Conservation (phyloP, 768 basidiomycete species). For the Leccinum arenicola region DNA sequence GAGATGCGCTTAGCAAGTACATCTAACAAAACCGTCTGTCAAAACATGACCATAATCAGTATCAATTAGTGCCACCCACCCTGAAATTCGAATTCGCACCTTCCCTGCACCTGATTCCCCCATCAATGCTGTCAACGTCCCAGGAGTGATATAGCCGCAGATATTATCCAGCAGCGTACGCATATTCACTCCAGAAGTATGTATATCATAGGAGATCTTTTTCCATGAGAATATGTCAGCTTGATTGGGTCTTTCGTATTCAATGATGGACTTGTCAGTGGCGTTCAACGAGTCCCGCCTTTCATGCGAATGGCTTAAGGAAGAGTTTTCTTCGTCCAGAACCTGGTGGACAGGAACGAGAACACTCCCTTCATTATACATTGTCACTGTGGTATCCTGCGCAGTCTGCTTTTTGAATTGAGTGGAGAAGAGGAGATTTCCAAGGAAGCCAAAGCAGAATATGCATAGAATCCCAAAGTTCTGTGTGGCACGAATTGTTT, state of each 20-base stretch:
- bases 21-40: constrained; percentile 56
- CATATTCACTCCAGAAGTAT: constrained; percentile 34
- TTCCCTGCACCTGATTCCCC: constrained; percentile 38
- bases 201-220: constrained; percentile 63
- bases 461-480: constrained; percentile 36
- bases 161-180: constrained; percentile 44
- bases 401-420: constrained; percentile 31
- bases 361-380: constrained; percentile 18
- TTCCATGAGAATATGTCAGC: constrained; percentile 77
- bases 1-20: constrained; percentile 51
- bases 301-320: background rate
- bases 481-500: constrained; percentile 8
- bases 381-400: constrained; percentile 30
- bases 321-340: constrained; percentile 19
- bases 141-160: constrained; percentile 49
- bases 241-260: constrained; percentile 20
- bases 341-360: background rate
- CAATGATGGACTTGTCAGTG: background rate
- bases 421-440: constrained; percentile 35
- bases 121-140: constrained; percentile 52
- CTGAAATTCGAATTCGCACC: constrained; percentile 7
- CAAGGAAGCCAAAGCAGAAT: constrained; percentile 41
- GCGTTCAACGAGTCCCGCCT: background rate
- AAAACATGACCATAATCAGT: background rate
- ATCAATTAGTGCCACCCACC: background rate